Evolutionary conservation across 768 basidiomycete species (phyloP).

Genomic region (Lactarius vividus): DNA sequence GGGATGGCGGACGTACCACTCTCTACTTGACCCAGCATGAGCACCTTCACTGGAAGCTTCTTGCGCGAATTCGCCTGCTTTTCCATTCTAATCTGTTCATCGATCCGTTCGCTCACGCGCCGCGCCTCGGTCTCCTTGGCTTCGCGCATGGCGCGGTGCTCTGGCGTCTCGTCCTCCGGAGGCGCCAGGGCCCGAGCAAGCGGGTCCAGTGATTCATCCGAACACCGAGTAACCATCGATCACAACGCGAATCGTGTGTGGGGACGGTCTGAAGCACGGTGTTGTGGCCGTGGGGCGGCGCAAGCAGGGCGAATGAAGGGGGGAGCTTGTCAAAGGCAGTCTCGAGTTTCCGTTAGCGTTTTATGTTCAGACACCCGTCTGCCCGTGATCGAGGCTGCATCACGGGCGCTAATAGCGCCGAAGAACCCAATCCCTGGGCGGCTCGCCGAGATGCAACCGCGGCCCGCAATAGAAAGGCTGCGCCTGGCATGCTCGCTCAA

Average conservation of each 20-base stretch:
- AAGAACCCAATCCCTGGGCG: not conserved
- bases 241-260: not conserved
- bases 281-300: too few relatives aligned
- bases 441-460: not conserved
- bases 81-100: constrained; percentile 28
- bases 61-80: constrained; percentile 26
- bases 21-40: constrained; percentile 30
- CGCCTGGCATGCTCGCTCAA: not conserved
- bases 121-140: constrained; percentile 29
- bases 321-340: not conserved
- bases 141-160: constrained; percentile 28
- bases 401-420: constrained; percentile 5
- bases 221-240: constrained; percentile 10
- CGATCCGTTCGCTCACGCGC: constrained; percentile 31
- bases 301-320: not conserved
- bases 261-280: not conserved
- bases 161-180: constrained; percentile 22
- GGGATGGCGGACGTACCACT: constrained; percentile 18
- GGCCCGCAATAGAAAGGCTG: not conserved
- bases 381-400: constrained; percentile 3
- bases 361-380: constrained; percentile 8
- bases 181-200: constrained; percentile 2
- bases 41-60: constrained; percentile 29
- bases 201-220: constrained; percentile 7
- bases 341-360: not conserved